A percentile compares a stretch with the other conserved stretches of the same genome.
Evolutionary conservation across 257 asterid species (phyloP).

Genomic region (Fraxinus quadrangulata): DNA sequence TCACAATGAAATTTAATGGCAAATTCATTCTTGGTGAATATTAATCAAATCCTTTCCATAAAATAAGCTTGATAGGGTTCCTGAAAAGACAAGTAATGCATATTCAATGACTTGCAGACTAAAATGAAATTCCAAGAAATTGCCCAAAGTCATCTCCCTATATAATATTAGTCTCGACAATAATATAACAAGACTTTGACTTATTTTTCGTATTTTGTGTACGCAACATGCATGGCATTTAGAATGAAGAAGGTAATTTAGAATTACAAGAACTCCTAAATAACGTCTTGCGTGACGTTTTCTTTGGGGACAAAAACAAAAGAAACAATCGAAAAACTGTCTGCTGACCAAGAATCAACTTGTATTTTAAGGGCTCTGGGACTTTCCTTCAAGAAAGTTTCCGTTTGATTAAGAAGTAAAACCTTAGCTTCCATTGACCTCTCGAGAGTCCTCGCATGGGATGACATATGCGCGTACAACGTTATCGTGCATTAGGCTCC

Average conservation of each 20-base stretch:
- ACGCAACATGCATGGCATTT: too few relatives aligned
- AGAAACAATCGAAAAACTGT: constrained; percentile 19
- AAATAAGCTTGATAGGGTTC: neutral
- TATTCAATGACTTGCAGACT: constrained; percentile 9
- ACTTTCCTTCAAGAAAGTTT: neutral
- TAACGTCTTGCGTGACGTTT: constrained; percentile 41
- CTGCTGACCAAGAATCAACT: constrained; percentile 13
- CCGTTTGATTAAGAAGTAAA: neutral
- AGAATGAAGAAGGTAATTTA: neutral
- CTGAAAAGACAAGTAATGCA: neutral
- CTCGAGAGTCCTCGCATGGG: neutral
- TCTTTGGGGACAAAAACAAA: neutral
- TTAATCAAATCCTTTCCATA: constrained; percentile 10
- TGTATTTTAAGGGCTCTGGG: neutral
- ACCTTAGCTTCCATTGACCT: neutral
- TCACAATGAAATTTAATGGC: constrained; percentile 19
- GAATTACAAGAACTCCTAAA: neutral
- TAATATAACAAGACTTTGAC: too few relatives aligned
- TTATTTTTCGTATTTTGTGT: too few relatives aligned
- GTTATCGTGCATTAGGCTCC: too few relatives aligned
- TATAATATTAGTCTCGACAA: too few relatives aligned
- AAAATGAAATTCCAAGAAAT: constrained; percentile 21
- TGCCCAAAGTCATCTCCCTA: neutral
- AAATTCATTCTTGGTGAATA: constrained; percentile 17
- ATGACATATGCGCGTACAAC: neutral